phyloP scores from a whole-genome alignment of 108 stramenopile genomes.

The Cyclotella baltica region DNA sequence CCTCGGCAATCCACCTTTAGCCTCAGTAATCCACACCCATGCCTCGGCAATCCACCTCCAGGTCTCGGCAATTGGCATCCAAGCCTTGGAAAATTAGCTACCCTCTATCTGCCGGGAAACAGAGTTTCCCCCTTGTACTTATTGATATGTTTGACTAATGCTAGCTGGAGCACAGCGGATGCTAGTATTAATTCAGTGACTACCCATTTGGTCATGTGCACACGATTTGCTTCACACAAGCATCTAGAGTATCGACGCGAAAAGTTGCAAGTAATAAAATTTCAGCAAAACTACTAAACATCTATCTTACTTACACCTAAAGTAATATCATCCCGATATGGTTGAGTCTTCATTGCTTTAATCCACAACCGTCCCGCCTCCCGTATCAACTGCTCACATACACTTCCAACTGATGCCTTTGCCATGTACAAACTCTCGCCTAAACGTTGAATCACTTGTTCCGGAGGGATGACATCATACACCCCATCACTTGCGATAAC shows the following conservation, averaged over 20 bases:
- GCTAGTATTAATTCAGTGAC: too few relatives aligned
- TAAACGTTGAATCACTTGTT: conserved; percentile 29
- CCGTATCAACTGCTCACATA: conserved; percentile 51
- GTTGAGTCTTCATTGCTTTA: conserved; percentile 3
- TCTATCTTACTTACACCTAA: conserved; percentile 45
- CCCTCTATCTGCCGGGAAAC: too few relatives aligned
- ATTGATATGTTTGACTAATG: too few relatives aligned
- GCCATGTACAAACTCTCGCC: conserved; percentile 38
- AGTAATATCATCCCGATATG: conserved; percentile 50
- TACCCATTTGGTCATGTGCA: too few relatives aligned
- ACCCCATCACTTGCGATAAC: conserved; percentile 83
- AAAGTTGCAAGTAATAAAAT: background rate
- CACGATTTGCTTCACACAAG: too few relatives aligned
- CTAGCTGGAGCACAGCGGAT: too few relatives aligned
- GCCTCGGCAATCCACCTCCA: too few relatives aligned
- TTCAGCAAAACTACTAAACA: background rate
- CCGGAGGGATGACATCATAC: conserved; percentile 54
- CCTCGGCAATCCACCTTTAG: too few relatives aligned
- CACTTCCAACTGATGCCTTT: conserved; percentile 12
- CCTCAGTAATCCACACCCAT: too few relatives aligned
- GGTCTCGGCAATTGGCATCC: too few relatives aligned
- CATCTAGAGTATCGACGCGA: background rate
- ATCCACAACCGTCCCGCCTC: conserved; percentile 41
- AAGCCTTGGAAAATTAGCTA: too few relatives aligned
- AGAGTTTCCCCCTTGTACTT: too few relatives aligned